Evolutionary conservation across 441 rosid species (phyloP), one percentile per base, ranked within the genome.

Genomic region (Flueggea neowawraea): DNA sequence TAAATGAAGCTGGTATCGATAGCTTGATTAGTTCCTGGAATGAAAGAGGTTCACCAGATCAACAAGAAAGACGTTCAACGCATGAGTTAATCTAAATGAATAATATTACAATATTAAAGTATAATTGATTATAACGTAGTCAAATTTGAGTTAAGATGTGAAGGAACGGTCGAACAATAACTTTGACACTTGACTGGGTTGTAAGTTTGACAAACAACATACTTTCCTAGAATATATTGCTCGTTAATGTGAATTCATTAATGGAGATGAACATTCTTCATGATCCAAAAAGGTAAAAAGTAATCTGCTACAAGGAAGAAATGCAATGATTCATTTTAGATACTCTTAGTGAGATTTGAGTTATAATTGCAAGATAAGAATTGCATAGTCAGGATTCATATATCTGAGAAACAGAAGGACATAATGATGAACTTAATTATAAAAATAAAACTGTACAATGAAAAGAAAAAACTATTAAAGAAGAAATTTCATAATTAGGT

Each of bases 311-410:
- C 31, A 31, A 64, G 50, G 16, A 71, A 66, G 48, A 48, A 62
- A 13, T 39, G 49, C 31, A 58, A 71, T 66, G 57, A 72, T 67
- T 67, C 61, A 16, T 22, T 61, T 52, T 55, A 51, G 66, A 50
- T 67, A 6, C 65, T 67, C 1, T 16, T 1, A 43, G 31, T 55
- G 32, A 41, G 32, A 66, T 60, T 31, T 16, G n/a, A 16, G 54
- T 45, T 32, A 31, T 60, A 54, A 53, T 45, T 66, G 63, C 54
- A 47, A 47, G 16, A 22, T 11, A 47, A 31, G 15, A 48, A 53
- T 17, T 67, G 54, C 32, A 66, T 52, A 6, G 4, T 51, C 16
- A 44, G 61, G n/a, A 15, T 57, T 65, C 62, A 65, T 51, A 36
- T 36, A 65, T 57, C 69, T 22, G 51, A 33, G 41, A 58, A 65